These are phyloP conservation scores for Nicotiana paniculata DNA, from an alignment of 257 asterid species.

Conservation along the genomic window DNA sequence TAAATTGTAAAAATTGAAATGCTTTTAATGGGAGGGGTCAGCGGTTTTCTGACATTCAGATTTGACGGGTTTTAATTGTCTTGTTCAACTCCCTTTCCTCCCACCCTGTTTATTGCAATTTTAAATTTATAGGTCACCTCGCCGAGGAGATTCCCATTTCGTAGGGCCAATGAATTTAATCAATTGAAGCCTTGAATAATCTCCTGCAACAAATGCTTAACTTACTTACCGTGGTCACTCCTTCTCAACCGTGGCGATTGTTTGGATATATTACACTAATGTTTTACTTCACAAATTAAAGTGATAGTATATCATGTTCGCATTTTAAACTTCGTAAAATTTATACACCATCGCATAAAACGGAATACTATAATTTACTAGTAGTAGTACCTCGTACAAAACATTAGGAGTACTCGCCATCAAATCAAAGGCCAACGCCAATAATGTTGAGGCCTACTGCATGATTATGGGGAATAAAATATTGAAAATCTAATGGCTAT, in stretches of 20 bases:
- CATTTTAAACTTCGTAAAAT: neutral
- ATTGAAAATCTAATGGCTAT: neutral
- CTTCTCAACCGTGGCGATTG: too few relatives aligned
- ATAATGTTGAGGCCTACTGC: neutral
- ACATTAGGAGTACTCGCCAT: neutral
- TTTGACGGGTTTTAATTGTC: neutral
- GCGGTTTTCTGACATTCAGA: neutral
- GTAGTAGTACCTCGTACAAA: neutral
- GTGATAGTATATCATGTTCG: neutral
- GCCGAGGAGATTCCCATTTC: neutral
- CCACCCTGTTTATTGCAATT: too few relatives aligned
- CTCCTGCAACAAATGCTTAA: too few relatives aligned
- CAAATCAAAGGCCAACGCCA: neutral
- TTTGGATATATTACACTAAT: too few relatives aligned
- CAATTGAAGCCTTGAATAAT: too few relatives aligned
- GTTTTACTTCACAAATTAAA: too few relatives aligned
- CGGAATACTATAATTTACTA: neutral
- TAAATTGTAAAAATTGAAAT: neutral
- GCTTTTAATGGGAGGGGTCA: neutral
- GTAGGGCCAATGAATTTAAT: too few relatives aligned
- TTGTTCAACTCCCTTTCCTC: neutral
- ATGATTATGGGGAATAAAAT: neutral
- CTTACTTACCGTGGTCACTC: too few relatives aligned
- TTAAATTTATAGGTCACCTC: neutral
- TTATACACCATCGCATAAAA: neutral